A percentile compares a stretch with the other conserved stretches of the same genome.
These are phyloP conservation scores for Excoecaria agallocha DNA, from an alignment of 345 rosid genomes.

Conservation along the genomic window DNA sequence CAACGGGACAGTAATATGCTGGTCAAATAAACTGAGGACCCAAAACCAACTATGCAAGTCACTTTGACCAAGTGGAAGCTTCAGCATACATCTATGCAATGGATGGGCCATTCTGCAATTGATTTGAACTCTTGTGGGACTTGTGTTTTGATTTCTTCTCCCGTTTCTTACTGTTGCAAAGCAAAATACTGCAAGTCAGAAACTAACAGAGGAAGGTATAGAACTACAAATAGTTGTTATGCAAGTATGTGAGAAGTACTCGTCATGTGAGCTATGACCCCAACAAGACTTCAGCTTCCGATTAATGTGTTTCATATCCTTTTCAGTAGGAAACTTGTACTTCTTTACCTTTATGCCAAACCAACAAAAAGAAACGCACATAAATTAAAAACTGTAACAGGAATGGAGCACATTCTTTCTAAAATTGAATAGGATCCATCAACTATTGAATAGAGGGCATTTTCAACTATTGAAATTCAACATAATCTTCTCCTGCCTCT, in stretches of 20 bases:
- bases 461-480: background rate
- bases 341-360: conserved; percentile 44
- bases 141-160: conserved; percentile 91
- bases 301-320: conserved; percentile 95
- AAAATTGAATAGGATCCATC: background rate
- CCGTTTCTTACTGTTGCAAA: conserved; percentile 64
- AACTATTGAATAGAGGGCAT: background rate
- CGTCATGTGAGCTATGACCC: conserved; percentile 79
- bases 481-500: background rate
- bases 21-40: background rate
- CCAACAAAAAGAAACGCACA: conserved; percentile 7
- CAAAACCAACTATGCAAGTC: background rate
- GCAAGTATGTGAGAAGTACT: conserved; percentile 43
- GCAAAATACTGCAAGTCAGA: conserved; percentile 14
- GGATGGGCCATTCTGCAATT: conserved; percentile 36
- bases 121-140: conserved; percentile 57
- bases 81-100: conserved; percentile 19
- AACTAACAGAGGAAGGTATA: background rate
- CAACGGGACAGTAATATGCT: background rate
- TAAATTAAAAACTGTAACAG: conserved; percentile 4
- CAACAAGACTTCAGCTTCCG: conserved; percentile 89
- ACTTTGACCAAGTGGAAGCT: background rate
- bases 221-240: background rate
- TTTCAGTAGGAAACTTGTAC: conserved; percentile 77
- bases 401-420: background rate